Evolutionary conservation across 805 yeast genomes (phyloP), one percentile per base, ranked within the genome.

Genomic region (Nematodospora valgi): DNA sequence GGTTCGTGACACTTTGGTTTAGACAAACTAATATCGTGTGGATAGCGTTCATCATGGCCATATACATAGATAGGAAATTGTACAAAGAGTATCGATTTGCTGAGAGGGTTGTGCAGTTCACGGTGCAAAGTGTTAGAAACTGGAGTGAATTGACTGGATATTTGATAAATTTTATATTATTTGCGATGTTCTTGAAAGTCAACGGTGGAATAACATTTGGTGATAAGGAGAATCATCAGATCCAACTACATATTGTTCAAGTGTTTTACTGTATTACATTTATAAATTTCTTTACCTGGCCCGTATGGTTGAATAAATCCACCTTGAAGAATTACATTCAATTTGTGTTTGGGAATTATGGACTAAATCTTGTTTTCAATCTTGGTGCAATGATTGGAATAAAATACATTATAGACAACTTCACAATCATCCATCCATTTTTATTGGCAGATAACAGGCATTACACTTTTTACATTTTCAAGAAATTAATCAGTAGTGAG

Each of bases 1-100:
- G 86, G 0, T 69, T 78, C 4, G 19, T 70, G 4, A 82, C 95
- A 49, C 64, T 93, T 23, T 61, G 74, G 52, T 82, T 93, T 53
- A 74, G 98, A 43, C 98, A 93, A 49, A 93, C 98, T 0, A 93
- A 93, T 49, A 80, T 93, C 22, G 66, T 88, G 0, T 93, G 98
- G 98, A 70, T 78, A 10, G 78, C 74, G 0, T 79, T 85, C 44
- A 65, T 81, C 1, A 60, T 77, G 34, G 70, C 76, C 0, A 56
- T 77, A 1, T 62, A 77, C 6, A 54, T 84, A 18, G 87, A 82
- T 47, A 57, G 70, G 39, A 16, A 63, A 32, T 56, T 45, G 5
- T 24, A 5, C 18, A 23, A 14, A 3, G 20, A 22, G 11, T 8
- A 24, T 6, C 18, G 9, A 9, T 36, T 41, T n/a, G n/a, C 41